These are phyloP conservation scores for Polychaeton citri DNA, from an alignment of 2,329 filamentous ascomycete species.

Conservation along the genomic window DNA sequence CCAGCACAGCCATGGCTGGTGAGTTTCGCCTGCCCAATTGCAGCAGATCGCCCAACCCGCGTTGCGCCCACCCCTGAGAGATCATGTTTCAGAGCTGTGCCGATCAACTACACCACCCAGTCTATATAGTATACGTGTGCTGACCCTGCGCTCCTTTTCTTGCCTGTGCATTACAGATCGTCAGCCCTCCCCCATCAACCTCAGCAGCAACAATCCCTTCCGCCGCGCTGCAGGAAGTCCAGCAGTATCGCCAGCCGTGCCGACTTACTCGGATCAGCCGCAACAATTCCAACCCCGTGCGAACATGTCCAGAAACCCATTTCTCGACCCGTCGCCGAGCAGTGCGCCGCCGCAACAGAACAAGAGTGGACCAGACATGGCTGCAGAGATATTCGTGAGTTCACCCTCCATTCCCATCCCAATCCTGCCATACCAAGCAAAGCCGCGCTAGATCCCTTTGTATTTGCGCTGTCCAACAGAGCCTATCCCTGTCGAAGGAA, in stretches of 20 bases:
- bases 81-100: not conserved
- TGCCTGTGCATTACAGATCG: slow-evolving; percentile 23
- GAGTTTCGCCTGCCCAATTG: not conserved
- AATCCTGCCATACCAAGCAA: not conserved
- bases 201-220: slow-evolving; percentile 57
- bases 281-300: slow-evolving; percentile 12
- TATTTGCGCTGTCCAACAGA: not conserved
- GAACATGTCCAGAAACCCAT: slow-evolving; percentile 59
- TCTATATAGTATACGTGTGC: not conserved
- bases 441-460: not conserved
- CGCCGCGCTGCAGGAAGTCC: slow-evolving; percentile 59
- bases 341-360: slow-evolving; percentile 2
- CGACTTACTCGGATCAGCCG: slow-evolving; percentile 15
- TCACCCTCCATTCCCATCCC: slow-evolving; percentile 3
- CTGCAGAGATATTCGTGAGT: slow-evolving; percentile 69
- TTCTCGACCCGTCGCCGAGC: slow-evolving; percentile 37
- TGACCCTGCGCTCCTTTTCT: not conserved
- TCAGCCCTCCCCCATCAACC: slow-evolving; percentile 36
- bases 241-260: slow-evolving; percentile 16
- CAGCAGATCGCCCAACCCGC: too few species aligned
- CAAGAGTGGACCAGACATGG: slow-evolving; percentile 30
- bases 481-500: not conserved
- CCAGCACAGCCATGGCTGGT: not conserved
- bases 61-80: too few species aligned
- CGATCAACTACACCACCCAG: not conserved